Evolutionary conservation across 768 basidiomycete species (phyloP), one percentile per base, ranked within the genome.

Genomic region (Trametes elegans): DNA sequence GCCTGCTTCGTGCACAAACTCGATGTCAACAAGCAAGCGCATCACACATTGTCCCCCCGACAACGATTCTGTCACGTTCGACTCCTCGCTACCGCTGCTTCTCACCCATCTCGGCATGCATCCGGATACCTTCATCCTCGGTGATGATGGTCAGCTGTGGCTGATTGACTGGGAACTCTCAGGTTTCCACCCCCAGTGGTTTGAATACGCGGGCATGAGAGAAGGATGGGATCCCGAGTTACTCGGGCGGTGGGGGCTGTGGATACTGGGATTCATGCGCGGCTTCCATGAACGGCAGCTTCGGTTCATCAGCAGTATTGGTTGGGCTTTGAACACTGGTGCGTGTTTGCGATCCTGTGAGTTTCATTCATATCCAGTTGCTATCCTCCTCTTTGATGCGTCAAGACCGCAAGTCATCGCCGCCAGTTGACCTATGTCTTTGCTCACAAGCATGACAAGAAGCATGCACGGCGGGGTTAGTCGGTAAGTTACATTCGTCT

Each of bases 1-100:
- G 56, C 51, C 1, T 68, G 66, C 65, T 70, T 57, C 53, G 40
- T 27, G 43, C 53, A 58, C 49, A 56, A 59, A 26, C 46, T 54
- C 28, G 47, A 54, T 3, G 48, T 59, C 31, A 49, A 47, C 32
- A 45, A 45, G 2, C 48, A 45, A 45, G 2, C 48, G 53, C 45
- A 29, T 58, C 43, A 41, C 21, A 16, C 58, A 58, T 13, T 40
- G 31, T 3, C 46, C 54, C 7, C 56, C 56, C n/a, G 41, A 44
- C 5, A n/a, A 36, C 2, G 40, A 21, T 6, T 34, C n/a, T 14
- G 35, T 48, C 16, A 21, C 32, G 34, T 62, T 62, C 21, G 61
- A 62, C 40, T 24, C 36, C 7, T 52, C 45, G 13, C 3, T 48
- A 8, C 57, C 57, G 18, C 41, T 62, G 9, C 54, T 62, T 16